Percentiles rank a stretch among this genome's conserved stretches.
Evolutionary conservation across 345 rosid genomes (phyloP).

Genomic region (Psidium guajava): DNA sequence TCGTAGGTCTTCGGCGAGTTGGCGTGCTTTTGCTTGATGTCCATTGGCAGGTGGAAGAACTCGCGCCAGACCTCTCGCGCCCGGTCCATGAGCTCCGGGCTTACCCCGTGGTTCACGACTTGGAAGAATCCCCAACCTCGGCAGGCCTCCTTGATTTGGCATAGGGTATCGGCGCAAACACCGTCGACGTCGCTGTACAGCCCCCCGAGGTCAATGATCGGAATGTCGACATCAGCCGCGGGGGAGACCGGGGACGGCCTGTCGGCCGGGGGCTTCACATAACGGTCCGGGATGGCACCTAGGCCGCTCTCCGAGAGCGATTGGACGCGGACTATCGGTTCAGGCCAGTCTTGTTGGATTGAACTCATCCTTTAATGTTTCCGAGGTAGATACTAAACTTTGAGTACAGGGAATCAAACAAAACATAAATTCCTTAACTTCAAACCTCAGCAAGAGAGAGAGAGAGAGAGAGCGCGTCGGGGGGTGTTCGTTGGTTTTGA

Average conservation of each 20-base stretch:
- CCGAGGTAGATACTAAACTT: neutral
- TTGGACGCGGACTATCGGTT: conserved; percentile 89
- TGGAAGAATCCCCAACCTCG: conserved; percentile 93
- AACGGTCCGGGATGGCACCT: conserved; percentile 47
- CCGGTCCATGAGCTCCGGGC: conserved; percentile 47
- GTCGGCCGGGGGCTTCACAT: conserved; percentile 53
- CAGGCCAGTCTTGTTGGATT: conserved; percentile 79
- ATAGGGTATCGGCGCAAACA: conserved; percentile 6
- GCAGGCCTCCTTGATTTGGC: conserved; percentile 42
- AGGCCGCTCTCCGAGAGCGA: conserved; percentile 55
- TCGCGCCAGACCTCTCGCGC: conserved; percentile 59
- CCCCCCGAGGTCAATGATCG: conserved; percentile 58
- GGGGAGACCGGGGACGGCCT: conserved; percentile 26
- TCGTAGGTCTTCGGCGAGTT: conserved; percentile 79
- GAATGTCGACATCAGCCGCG: conserved; percentile 33
- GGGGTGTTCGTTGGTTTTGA: neutral
- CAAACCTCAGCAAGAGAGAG: neutral
- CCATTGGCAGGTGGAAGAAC: conserved; percentile 70
- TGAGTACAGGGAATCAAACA: neutral
- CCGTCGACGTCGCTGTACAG: conserved; percentile 14
- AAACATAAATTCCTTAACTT: neutral
- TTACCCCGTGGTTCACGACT: conserved; percentile 74
- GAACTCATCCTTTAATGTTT: conserved; percentile 20
- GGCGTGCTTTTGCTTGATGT: conserved; percentile 46
- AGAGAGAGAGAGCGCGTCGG: neutral